Conservation (phyloP, 164 flowering plant species). For the Stephania japonica region DNA sequence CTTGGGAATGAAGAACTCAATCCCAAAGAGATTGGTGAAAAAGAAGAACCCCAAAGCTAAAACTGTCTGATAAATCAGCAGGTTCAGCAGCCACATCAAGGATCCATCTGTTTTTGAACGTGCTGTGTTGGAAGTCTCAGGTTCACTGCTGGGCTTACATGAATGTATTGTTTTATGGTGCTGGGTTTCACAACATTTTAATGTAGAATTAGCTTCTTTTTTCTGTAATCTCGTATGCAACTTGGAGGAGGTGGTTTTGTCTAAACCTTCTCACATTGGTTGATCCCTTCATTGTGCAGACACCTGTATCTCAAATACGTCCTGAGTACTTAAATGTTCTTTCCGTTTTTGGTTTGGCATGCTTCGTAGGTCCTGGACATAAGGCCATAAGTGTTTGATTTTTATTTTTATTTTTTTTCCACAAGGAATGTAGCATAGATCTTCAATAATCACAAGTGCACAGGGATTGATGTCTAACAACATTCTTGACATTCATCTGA, state of each 20-base stretch:
- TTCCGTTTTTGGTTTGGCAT: too few relatives aligned
- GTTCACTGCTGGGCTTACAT: background rate
- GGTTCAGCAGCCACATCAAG: slow-evolving; percentile 10
- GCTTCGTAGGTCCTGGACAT: too few relatives aligned
- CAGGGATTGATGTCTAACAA: too few relatives aligned
- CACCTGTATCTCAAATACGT: background rate
- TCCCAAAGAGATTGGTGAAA: slow-evolving; percentile 42
- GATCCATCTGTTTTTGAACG: slow-evolving; percentile 20
- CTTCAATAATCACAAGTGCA: too few relatives aligned
- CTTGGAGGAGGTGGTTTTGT: slow-evolving; percentile 5
- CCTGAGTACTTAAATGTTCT: too few relatives aligned
- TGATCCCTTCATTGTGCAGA: background rate
- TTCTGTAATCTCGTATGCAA: slow-evolving; percentile 2
- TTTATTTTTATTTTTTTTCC: too few relatives aligned
- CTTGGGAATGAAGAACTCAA: slow-evolving; percentile 61
- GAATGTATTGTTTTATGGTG: background rate
- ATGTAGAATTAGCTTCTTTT: background rate
- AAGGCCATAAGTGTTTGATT: too few relatives aligned
- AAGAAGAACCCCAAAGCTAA: slow-evolving; percentile 49
- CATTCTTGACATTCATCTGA: too few relatives aligned
- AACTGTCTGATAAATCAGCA: slow-evolving; percentile 25
- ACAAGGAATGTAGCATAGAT: too few relatives aligned
- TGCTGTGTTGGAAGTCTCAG: slow-evolving; percentile 6
- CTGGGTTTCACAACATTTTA: background rate
- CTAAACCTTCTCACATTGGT: background rate